These are phyloP conservation scores for Cladosporium velox DNA, from an alignment of 2,329 filamentous ascomycete genomes.

Conservation along the genomic window DNA sequence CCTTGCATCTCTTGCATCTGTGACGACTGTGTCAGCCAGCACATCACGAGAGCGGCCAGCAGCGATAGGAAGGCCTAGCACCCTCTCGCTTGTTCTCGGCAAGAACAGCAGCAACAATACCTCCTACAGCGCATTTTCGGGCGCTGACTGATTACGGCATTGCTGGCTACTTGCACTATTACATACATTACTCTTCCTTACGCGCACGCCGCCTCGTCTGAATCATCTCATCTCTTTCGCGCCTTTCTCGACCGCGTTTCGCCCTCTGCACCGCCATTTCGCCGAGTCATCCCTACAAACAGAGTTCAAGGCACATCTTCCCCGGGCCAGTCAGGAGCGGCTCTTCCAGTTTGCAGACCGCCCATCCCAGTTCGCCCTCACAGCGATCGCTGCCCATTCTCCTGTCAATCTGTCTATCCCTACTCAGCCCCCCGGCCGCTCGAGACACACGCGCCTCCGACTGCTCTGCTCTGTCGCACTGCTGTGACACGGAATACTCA, in stretches of 20 bases:
- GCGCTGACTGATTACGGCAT: not conserved
- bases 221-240: not conserved
- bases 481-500: not conserved
- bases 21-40: slow-evolving; percentile 11
- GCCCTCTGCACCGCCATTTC: slow-evolving; percentile 13
- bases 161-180: not conserved
- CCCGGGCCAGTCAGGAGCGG: slow-evolving; percentile 8
- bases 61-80: not conserved
- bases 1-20: not conserved
- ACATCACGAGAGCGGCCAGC: not conserved
- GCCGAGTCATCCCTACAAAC: slow-evolving; percentile 5
- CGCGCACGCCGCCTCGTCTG: not conserved
- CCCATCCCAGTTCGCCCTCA: slow-evolving; percentile 11
- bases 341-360: slow-evolving; percentile 4
- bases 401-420: slow-evolving; percentile 18
- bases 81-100: not conserved
- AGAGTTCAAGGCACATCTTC: slow-evolving; percentile 8
- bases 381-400: slow-evolving; percentile 17
- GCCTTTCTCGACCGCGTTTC: slow-evolving; percentile 9
- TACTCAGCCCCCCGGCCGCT: slow-evolving; percentile 3
- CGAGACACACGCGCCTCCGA: not conserved
- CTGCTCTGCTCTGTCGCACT: not conserved
- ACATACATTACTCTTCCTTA: not conserved
- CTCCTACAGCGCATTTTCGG: not conserved
- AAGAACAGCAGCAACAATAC: not conserved